Evolutionary conservation across 345 rosid genomes (phyloP), one percentile per base, ranked within the genome.

Genomic region (Fremontodendron californicum): DNA sequence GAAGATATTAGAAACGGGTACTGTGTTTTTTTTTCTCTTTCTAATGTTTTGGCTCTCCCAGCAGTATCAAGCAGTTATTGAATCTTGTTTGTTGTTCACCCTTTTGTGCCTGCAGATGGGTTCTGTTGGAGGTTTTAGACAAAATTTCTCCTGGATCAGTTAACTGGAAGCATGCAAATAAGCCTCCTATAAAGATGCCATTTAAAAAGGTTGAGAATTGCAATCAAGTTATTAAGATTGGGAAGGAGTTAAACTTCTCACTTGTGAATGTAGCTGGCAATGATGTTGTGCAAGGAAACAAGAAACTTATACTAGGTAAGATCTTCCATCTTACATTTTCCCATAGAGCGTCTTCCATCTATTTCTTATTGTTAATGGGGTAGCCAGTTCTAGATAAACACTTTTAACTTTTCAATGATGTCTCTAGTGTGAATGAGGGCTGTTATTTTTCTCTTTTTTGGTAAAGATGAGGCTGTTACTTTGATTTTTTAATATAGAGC

Each of bases 241-340:
- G 97, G 62, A 92, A 91, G 86, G 88, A 87, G 11, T 55, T 94
- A 29, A 81, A 82, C 55, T 90, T 96, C 83, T 96, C 99, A 77
- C 93, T 96, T 74, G 96, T 96, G 82, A 96, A 96, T 85, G 90
- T 96, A 71, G 99, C 98, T 82, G 98, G 99, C 33, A 96, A 92
- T 83, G 99, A 96, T 87, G 81, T 92, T 51, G 91, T 94, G 81
- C 96, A 92, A 75, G 98, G 98, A 83, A 92, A 94, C 71, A 94
- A 92, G 87, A 94, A 94, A 81, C 90, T 93, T 65, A 83, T 91
- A 77, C 78, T 92, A 42, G 92, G 98, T 87, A 75, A 83, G 84
- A 77, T 48, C 60, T 57, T 75, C 66, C 10, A 9, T 54, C 65
- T 48, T 62, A 8, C 9, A 13, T 54, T 33, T 19, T 49, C 31